These are phyloP conservation scores for Nemania sp. DNA, from an alignment of 2,329 filamentous ascomycete genomes.

Conservation along the genomic window DNA sequence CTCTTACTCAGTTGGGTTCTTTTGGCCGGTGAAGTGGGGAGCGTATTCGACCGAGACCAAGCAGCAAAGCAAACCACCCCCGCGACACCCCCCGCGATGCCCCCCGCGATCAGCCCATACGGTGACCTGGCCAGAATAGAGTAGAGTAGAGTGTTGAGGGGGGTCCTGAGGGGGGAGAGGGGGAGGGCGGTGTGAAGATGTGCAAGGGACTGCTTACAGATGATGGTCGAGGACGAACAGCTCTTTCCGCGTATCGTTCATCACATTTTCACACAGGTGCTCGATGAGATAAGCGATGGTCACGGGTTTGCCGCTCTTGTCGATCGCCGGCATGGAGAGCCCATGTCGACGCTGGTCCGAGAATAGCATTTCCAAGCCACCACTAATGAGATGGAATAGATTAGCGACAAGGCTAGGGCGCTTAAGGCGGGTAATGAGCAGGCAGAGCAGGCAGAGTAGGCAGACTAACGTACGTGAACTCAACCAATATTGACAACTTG, in stretches of 20 bases:
- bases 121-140: constrained; percentile 17
- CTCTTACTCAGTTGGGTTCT: constrained; percentile 21
- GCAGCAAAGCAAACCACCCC: constrained; percentile 10
- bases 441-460: background rate
- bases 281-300: constrained; percentile 82
- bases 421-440: background rate
- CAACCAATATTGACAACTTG: constrained; percentile 69
- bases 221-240: constrained; percentile 89
- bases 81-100: background rate
- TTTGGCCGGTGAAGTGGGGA: constrained; percentile 30
- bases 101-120: constrained; percentile 7
- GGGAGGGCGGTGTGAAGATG: constrained; percentile 20
- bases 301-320: constrained; percentile 69
- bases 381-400: constrained; percentile 66
- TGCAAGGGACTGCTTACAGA: constrained; percentile 74
- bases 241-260: constrained; percentile 88
- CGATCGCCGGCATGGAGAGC: constrained; percentile 73
- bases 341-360: constrained; percentile 80
- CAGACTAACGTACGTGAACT: constrained; percentile 63
- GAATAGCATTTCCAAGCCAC: constrained; percentile 95
- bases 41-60: constrained; percentile 25
- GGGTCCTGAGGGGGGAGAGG: too few species aligned
- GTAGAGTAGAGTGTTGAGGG: background rate
- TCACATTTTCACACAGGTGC: constrained; percentile 82
- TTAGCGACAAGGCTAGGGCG: constrained; percentile 21